Evolutionary conservation across 352 stramenopile genomes (phyloP).

Genomic region (Pythium guiyangense): DNA sequence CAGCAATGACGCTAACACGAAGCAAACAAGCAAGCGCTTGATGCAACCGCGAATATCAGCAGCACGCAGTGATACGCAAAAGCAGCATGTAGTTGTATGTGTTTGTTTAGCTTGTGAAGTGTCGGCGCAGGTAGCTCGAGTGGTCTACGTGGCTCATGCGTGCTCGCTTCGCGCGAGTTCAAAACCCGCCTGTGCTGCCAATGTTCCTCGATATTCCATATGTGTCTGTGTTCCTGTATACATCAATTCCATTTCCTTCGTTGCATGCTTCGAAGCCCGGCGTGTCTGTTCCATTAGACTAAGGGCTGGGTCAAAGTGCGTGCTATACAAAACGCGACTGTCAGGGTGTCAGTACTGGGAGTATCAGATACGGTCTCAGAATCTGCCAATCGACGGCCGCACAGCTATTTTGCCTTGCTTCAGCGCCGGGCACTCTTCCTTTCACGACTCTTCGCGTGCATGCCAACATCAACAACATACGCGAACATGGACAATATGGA

Average conservation of each 20-base stretch:
- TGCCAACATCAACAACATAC: too few relatives aligned
- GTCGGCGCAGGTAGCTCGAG: conserved; percentile 5
- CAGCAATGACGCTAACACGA: conserved; percentile 7
- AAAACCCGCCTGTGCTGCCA: conserved; percentile 25
- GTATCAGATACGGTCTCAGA: conserved; percentile 49
- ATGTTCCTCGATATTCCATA: not conserved
- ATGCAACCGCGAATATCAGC: not conserved
- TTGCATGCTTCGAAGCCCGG: conserved; percentile 85
- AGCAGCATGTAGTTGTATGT: conserved; percentile 4
- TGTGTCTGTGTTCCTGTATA: conserved; percentile 8
- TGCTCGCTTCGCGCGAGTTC: conserved; percentile 42
- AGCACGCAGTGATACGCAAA: not conserved
- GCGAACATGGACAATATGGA: conserved; percentile 19
- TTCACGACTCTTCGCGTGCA: conserved; percentile 19
- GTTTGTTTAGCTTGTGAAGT: not conserved
- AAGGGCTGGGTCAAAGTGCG: conserved; percentile 87
- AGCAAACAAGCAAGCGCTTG: not conserved
- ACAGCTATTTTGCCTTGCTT: conserved; percentile 23
- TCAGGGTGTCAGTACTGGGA: conserved; percentile 88
- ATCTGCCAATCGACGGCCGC: conserved; percentile 82
- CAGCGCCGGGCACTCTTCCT: too few relatives aligned
- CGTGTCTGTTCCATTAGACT: conserved; percentile 89
- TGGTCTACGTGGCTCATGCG: not conserved
- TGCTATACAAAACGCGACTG: conserved; percentile 58
- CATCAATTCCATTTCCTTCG: not conserved